phyloP scores from a whole-genome alignment of 2,329 filamentous ascomycete species.

The Acrocalymma vagum region DNA sequence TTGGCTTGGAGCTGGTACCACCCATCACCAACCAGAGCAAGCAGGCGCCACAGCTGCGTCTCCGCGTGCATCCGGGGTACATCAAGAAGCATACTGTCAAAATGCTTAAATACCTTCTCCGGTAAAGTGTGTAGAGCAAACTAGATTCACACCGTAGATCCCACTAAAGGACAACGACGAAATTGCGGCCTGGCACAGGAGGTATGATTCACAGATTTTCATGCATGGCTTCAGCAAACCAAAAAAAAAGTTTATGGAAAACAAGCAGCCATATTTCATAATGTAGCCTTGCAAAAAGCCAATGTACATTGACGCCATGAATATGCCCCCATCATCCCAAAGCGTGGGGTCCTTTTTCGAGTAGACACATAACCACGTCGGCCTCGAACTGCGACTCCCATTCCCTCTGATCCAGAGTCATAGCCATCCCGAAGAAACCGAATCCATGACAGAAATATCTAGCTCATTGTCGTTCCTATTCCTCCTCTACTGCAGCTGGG shows the following conservation, averaged over 20 bases:
- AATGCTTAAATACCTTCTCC: too few species aligned
- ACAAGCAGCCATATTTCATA: conserved; percentile 38
- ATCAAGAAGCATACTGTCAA: too few species aligned
- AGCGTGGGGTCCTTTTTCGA: conserved; percentile 39
- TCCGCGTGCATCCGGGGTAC: too few species aligned
- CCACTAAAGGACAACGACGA: too few species aligned
- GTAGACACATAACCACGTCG: conserved; percentile 38
- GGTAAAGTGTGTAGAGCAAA: too few species aligned
- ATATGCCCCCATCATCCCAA: conserved; percentile 51
- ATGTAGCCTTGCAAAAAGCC: conserved; percentile 44
- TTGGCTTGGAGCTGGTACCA: conserved; percentile 17
- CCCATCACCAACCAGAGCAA: too few species aligned
- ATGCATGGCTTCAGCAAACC: too few species aligned
- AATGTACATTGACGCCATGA: conserved; percentile 50
- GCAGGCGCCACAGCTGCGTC: too few species aligned
- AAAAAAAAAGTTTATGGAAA: conserved; percentile 20
- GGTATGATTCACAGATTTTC: too few species aligned
- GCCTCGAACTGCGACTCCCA: conserved; percentile 37
- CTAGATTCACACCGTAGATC: too few species aligned
- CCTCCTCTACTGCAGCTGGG: conserved; percentile 27
- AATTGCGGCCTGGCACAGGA: too few species aligned
- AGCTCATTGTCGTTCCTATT: conserved; percentile 41
- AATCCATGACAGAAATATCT: conserved; percentile 45
- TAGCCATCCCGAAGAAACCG: conserved; percentile 45
- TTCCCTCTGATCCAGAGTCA: conserved; percentile 50